Conservation (phyloP, 768 basidiomycete genomes). For the Dacryopinax spathularia region DNA sequence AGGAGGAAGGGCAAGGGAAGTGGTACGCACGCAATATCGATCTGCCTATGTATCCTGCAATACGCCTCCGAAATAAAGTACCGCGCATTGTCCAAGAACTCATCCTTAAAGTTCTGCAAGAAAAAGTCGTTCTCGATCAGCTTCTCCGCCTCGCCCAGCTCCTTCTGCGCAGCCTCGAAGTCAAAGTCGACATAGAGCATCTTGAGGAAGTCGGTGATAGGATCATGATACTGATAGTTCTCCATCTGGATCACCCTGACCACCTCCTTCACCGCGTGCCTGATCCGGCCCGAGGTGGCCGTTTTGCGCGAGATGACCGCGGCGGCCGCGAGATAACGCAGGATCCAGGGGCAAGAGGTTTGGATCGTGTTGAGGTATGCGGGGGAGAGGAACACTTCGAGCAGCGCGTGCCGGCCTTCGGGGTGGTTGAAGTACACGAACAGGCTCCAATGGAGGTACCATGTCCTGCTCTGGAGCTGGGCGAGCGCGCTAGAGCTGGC, state of each 20-base stretch:
- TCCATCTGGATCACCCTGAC: constrained; percentile 90
- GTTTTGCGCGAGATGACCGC: constrained; percentile 81
- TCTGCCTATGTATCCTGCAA: constrained; percentile 89
- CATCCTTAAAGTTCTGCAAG: constrained; percentile 75
- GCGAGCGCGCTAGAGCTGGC: constrained; percentile 38
- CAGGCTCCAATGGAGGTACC: constrained; percentile 95
- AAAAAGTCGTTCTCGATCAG: constrained; percentile 91
- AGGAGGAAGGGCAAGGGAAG: neutral
- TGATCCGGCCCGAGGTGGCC: constrained; percentile 55
- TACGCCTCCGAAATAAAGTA: constrained; percentile 95
- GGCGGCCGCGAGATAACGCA: constrained; percentile 86
- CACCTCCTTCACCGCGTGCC: constrained; percentile 78
- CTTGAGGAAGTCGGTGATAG: constrained; percentile 82
- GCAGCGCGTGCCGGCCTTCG: constrained; percentile 75
- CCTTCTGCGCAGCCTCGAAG: constrained; percentile 83
- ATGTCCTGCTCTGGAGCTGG: constrained; percentile 86
- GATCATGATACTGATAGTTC: constrained; percentile 91
- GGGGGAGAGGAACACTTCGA: constrained; percentile 92
- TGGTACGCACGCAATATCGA: constrained; percentile 72
- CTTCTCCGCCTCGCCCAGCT: constrained; percentile 60
- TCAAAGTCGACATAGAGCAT: constrained; percentile 93
- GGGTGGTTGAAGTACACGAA: constrained; percentile 98
- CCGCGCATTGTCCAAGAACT: constrained; percentile 92
- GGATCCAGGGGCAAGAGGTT: constrained; percentile 84
- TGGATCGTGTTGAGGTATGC: constrained; percentile 98